Evolutionary conservation across 23 red algal species (phyloP), one percentile per base, ranked within the genome.

Genomic region (Gracilaria gracilis): DNA sequence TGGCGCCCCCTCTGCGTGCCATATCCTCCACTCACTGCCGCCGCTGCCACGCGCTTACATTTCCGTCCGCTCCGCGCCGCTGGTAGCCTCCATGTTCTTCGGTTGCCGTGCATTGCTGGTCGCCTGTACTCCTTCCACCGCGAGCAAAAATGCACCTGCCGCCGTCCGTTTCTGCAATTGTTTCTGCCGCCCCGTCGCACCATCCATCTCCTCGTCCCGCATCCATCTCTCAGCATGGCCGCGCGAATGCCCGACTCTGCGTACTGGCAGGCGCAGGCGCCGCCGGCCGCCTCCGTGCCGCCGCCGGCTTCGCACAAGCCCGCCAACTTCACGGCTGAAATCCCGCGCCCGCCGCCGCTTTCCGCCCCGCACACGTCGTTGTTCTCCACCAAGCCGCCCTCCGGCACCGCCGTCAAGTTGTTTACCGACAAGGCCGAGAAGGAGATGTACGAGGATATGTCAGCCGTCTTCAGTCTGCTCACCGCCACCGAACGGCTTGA

Each of bases 401-500:
- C 55, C 40, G 87, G 87, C 38, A 42, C 35, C 19, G 71, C 51
- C 32, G 38, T 81, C 36, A 70, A 74, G 21, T 75, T 90, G 14
- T 90, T 77, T 57, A 14, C 31, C 13, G 58, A 81, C 38, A 90
- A 90, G 76, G 14, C 67, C 35, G 87, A 90, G 23, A 75, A 90
- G 76, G 87, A 90, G 36, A 61, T 76, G 71, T 90, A 90, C 48
- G 71, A 90, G 46, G 87, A 90, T 47, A 77, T 90, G 71, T 90
- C 87, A 0, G 87, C 87, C 74, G 87, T 90, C 32, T 90, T 90
- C 64, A 77, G 67, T 51, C 54, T 90, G 35, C 57, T 90, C 53
- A 90, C 87, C 35, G 87, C 87, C 36, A 90, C 87, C 19, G 87
- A 90, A 34, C 87, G 87, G n/a, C 75, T 90, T 34, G 87, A 90